Percentiles rank a stretch among this genome's conserved stretches.
phyloP scores from a whole-genome alignment of 2,329 filamentous ascomycete genomes.

The Aschersonia sp. region DNA sequence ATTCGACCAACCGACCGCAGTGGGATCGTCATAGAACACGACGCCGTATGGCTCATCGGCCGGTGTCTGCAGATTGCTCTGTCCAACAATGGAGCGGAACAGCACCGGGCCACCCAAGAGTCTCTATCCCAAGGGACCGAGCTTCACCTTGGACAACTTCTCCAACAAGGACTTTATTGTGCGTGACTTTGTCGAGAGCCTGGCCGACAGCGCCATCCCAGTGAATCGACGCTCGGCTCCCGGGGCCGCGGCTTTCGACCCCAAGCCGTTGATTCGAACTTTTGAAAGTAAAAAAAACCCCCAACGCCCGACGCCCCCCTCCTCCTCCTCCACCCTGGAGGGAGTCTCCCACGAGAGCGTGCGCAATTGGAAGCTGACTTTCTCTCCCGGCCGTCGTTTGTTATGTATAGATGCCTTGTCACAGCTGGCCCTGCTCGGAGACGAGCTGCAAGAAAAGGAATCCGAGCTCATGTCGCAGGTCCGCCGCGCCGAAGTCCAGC shows the following conservation, averaged over 20 bases:
- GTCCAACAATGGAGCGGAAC: constrained; percentile 25
- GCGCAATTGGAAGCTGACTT: neutral
- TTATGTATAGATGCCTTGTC: constrained; percentile 40
- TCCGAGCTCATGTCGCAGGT: constrained; percentile 85
- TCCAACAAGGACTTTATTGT: constrained; percentile 91
- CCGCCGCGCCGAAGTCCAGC: constrained; percentile 78
- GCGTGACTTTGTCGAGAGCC: constrained; percentile 88
- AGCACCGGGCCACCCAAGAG: constrained; percentile 37
- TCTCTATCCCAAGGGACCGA: constrained; percentile 64
- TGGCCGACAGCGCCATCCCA: constrained; percentile 76
- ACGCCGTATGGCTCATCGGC: constrained; percentile 7
- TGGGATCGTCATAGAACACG: neutral
- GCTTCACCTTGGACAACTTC: constrained; percentile 79
- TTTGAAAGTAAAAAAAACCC: constrained; percentile 53
- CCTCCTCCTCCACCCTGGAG: neutral
- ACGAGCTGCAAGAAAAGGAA: constrained; percentile 78
- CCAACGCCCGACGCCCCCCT: too few species aligned
- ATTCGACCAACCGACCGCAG: too few species aligned
- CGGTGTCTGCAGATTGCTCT: constrained; percentile 6
- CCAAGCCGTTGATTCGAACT: constrained; percentile 88
- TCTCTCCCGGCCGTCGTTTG: neutral
- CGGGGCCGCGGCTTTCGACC: constrained; percentile 60
- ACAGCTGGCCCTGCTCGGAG: constrained; percentile 55
- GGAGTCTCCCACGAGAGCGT: neutral
- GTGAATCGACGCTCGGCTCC: constrained; percentile 63